Evolutionary conservation across 257 asterid genomes (phyloP).

Genomic region (Nicotiana otophora): DNA sequence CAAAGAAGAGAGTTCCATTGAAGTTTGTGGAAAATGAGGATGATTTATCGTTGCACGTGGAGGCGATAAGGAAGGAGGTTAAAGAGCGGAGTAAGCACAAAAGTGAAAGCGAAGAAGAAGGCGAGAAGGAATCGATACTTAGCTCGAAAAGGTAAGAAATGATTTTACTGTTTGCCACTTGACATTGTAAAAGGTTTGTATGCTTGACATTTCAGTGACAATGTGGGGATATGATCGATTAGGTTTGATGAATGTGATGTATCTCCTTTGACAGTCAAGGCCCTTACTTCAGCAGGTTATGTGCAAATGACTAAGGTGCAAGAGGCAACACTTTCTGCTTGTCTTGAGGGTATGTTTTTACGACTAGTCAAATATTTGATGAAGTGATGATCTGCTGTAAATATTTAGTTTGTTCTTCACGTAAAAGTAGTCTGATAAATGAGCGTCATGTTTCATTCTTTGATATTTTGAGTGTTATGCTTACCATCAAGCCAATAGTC

Average conservation of each 20-base stretch:
- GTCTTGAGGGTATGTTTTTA: constrained; percentile 56
- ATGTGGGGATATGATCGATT: constrained; percentile 20
- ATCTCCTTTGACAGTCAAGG: constrained; percentile 63
- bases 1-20: constrained; percentile 60
- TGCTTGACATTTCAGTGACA: constrained; percentile 14
- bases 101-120: constrained; percentile 27
- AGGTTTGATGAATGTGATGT: constrained; percentile 87
- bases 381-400: neutral
- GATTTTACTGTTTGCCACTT: neutral
- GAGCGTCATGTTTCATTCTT: neutral
- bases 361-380: neutral
- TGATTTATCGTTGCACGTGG: constrained; percentile 57
- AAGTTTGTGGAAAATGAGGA: constrained; percentile 57
- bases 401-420: neutral
- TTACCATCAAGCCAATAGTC: neutral
- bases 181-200: neutral
- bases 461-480: neutral
- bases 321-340: constrained; percentile 75
- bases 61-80: constrained; percentile 56
- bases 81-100: constrained; percentile 37
- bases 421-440: neutral
- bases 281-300: constrained; percentile 82
- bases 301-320: constrained; percentile 86
- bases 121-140: constrained; percentile 45
- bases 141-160: constrained; percentile 62